phyloP scores from a whole-genome alignment of 192 early-diverging fungal species.

The Phycomyces nitens region DNA sequence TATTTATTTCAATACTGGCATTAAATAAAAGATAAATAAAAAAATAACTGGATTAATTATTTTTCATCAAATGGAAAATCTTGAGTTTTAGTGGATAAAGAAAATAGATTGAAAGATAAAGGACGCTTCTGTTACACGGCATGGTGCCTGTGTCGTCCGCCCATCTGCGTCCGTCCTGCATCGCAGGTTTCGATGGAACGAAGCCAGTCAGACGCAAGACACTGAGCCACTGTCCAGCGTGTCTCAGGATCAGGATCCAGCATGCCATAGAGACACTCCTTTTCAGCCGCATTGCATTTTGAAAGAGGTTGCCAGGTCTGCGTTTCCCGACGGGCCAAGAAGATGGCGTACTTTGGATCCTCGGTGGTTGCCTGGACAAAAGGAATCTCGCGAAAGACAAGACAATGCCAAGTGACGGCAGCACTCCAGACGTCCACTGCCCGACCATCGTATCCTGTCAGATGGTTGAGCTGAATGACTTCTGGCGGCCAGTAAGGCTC shows the following conservation, averaged over 20 bases:
- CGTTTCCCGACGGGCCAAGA: neutral
- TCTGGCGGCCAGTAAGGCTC: conserved; percentile 97
- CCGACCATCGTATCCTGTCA: conserved; percentile 3
- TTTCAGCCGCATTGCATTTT: conserved; percentile 12
- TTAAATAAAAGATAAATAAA: too few species aligned
- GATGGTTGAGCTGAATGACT: neutral
- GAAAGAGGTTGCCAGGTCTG: conserved; percentile 6
- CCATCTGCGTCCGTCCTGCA: neutral
- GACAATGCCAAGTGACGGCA: conserved; percentile 85
- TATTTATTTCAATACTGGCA: too few species aligned
- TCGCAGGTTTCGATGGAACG: conserved; percentile 57
- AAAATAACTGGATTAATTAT: too few species aligned
- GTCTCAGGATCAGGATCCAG: conserved; percentile 36
- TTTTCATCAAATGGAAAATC: too few species aligned
- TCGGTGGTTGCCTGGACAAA: conserved; percentile 6
- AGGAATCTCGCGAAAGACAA: conserved; percentile 57
- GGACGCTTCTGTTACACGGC: neutral
- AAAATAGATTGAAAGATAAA: too few species aligned
- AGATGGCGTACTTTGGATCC: conserved; percentile 7
- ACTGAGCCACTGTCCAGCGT: conserved; percentile 49
- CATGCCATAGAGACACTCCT: conserved; percentile 34
- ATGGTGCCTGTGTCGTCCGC: conserved; percentile 16
- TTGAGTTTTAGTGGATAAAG: too few species aligned
- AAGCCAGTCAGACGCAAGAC: conserved; percentile 76
- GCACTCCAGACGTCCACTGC: conserved; percentile 36